Evolutionary conservation across 2,329 filamentous ascomycete genomes (phyloP), one percentile per base, ranked within the genome.

Genomic region (Neurospora sp.): DNA sequence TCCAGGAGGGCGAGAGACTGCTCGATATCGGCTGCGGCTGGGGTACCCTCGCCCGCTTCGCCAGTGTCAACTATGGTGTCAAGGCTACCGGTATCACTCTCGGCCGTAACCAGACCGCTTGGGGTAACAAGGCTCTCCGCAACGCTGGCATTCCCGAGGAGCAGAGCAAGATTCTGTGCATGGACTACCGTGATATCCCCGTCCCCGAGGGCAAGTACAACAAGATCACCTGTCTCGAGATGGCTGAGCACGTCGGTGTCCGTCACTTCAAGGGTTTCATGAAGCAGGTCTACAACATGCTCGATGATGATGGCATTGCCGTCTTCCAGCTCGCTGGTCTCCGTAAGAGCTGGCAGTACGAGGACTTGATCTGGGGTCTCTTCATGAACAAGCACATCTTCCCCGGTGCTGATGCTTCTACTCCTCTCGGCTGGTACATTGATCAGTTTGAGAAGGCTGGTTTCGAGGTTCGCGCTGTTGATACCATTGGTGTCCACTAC

Each of bases 331-430:
- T 96, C 76, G 93, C 95, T 76, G 96, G 96, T 83, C 87, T 99
- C 72, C 91, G 96, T 76, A 96, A 96, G 85, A 85, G 87, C 73
- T 98, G 96, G 96, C 96, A 98, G 82, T 98, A 97, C 79, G 94
- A 98, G 85, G 95, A 98, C 83, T 87, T 97, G 68, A 92, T 95
- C 81, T 98, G 96, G 96, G 96, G 96, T 80, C 87, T 98, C 66
- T 98, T 97, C 87, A 97, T 98, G 93, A 98, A 98, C 90, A 97
- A 97, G 85, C 97, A 98, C 82, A 87, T 98, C 80, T 98, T 98
- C 88, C 96, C 94, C 40, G 96, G 96, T 79, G 96, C 96, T 68
- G 96, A 98, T 79, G 96, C 96, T 68, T 97, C 93, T 62, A 97
- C 93, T 71, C 96, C 96, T 68, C 89, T 99, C 67, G 93, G 93